These are phyloP conservation scores for Pyrenochaeta sp. DNA, from an alignment of 2,329 filamentous ascomycete species.

Conservation along the genomic window DNA sequence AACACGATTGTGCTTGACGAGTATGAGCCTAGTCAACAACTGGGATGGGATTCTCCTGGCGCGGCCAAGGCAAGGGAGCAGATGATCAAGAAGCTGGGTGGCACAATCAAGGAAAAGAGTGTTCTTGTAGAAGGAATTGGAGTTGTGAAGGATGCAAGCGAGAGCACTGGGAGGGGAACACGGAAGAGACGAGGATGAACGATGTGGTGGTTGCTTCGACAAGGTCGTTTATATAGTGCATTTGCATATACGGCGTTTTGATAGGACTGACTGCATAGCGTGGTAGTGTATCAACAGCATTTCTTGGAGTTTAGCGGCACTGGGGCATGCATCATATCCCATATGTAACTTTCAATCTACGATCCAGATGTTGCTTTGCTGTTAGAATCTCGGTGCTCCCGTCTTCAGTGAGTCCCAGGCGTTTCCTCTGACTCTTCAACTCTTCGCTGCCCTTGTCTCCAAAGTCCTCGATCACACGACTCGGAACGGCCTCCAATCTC, in stretches of 20 bases:
- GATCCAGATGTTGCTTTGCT: conserved; percentile 65
- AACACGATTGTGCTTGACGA: conserved; percentile 28
- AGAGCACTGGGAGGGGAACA: conserved; percentile 25
- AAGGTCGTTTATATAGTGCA: no score
- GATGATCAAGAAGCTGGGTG: conserved; percentile 48
- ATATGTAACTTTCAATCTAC: conserved; percentile 66
- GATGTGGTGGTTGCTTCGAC: no score
- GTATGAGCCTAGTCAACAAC: conserved; percentile 45
- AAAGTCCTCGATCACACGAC: conserved; percentile 55
- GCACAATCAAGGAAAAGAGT: conserved; percentile 38
- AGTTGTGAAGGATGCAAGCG: conserved; percentile 44
- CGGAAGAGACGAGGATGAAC: conserved; percentile 36
- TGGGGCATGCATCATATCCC: conserved; percentile 36
- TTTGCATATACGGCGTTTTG: background rate
- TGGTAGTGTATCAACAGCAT: conserved; percentile 9
- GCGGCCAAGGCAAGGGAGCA: conserved; percentile 42
- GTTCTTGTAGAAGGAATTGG: conserved; percentile 40
- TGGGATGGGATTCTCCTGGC: conserved; percentile 49
- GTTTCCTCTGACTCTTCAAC: conserved; percentile 48
- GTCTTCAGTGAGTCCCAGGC: conserved; percentile 51
- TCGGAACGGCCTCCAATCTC: conserved; percentile 63
- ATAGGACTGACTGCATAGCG: conserved; percentile 21
- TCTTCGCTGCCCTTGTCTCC: conserved; percentile 41
- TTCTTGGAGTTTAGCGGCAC: background rate
- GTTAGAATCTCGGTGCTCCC: conserved; percentile 57